Evolutionary conservation across 2,329 filamentous ascomycete species (phyloP).

Genomic region (Sarocladiaceae sp.): DNA sequence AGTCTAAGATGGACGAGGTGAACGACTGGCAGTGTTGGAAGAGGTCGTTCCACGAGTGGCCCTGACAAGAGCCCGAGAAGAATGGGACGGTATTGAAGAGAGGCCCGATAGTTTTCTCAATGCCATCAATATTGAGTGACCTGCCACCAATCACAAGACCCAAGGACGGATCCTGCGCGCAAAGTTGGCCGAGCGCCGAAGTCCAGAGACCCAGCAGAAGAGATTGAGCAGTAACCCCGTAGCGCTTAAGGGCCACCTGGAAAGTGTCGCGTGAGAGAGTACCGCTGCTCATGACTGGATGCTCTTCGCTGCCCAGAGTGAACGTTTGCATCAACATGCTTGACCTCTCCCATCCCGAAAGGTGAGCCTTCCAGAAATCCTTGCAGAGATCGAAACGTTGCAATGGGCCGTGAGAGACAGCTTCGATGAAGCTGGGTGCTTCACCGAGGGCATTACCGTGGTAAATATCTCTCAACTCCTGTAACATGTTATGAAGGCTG

Average conservation of each 20-base stretch:
- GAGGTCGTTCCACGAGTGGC: slow-evolving; percentile 52
- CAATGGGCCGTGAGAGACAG: slow-evolving; percentile 65
- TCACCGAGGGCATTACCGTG: slow-evolving; percentile 14
- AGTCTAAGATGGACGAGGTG: slow-evolving; percentile 60
- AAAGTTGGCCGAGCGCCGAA: slow-evolving; percentile 45
- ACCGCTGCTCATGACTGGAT: slow-evolving; percentile 13
- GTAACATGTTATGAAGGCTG: slow-evolving; percentile 64
- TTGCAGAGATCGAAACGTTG: slow-evolving; percentile 31
- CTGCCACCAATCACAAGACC: slow-evolving; percentile 78
- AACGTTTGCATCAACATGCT: slow-evolving; percentile 11
- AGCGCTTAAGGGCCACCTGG: slow-evolving; percentile 44
- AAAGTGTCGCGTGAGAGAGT: slow-evolving; percentile 36
- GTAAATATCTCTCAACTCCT: slow-evolving; percentile 37
- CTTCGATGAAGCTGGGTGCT: slow-evolving; percentile 57
- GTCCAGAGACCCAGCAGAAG: slow-evolving; percentile 72
- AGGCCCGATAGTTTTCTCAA: slow-evolving; percentile 68
- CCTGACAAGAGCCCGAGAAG: slow-evolving; percentile 36
- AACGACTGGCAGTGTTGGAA: slow-evolving; percentile 63
- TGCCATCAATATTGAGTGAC: slow-evolving; percentile 58
- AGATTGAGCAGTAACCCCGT: slow-evolving; percentile 73
- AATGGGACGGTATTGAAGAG: slow-evolving; percentile 88
- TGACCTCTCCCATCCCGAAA: slow-evolving; percentile 29
- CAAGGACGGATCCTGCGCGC: slow-evolving; percentile 43
- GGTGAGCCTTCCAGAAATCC: slow-evolving; percentile 61
- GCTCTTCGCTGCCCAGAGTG: neutral